phyloP scores from a whole-genome alignment of 495 filamentous ascomycete genomes.

The Penicillium longicatenatum region DNA sequence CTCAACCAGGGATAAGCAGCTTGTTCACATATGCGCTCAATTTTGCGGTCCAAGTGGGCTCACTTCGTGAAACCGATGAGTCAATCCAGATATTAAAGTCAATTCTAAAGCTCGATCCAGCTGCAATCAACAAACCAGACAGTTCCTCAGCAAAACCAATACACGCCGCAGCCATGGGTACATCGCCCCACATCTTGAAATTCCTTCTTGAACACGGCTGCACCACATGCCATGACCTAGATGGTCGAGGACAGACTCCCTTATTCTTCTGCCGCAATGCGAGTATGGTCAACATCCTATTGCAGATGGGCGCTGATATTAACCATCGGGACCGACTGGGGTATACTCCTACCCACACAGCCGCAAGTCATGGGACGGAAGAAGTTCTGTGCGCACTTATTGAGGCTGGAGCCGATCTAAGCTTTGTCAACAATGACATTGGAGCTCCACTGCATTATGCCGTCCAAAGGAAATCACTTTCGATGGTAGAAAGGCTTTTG shows the following conservation, averaged over 20 bases:
- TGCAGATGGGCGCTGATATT: constrained; percentile 15
- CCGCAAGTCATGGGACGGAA: constrained; percentile 17
- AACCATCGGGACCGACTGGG: constrained; percentile 22
- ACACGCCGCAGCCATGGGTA: constrained; percentile 13
- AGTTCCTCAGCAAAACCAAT: constrained; percentile 11
- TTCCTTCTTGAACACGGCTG: constrained; percentile 22
- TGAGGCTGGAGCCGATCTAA: constrained; percentile 7
- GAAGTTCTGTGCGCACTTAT: constrained; percentile 16
- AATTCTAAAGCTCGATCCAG: constrained; percentile 15
- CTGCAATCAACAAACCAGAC: constrained; percentile 11
- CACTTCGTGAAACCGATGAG: constrained; percentile 20
- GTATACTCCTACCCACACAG: constrained; percentile 21
- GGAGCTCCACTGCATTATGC: constrained; percentile 17
- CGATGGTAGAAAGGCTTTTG: constrained; percentile 11
- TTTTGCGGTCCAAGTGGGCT: constrained; percentile 26
- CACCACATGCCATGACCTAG: constrained; percentile 14
- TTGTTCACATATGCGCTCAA: constrained; percentile 24
- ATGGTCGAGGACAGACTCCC: constrained; percentile 13
- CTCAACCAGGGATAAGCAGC: constrained; percentile 6
- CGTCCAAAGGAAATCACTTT: constrained; percentile 6
- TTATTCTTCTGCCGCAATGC: constrained; percentile 22
- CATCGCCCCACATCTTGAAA: constrained; percentile 13
- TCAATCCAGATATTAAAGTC: constrained; percentile 20
- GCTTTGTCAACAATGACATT: constrained; percentile 4
- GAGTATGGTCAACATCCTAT: constrained; percentile 17